A percentile compares a stretch with the other conserved stretches of the same genome.
phyloP scores from a whole-genome alignment of 2,329 filamentous ascomycete genomes.

The Paecilomyces dactylethromorphus region DNA sequence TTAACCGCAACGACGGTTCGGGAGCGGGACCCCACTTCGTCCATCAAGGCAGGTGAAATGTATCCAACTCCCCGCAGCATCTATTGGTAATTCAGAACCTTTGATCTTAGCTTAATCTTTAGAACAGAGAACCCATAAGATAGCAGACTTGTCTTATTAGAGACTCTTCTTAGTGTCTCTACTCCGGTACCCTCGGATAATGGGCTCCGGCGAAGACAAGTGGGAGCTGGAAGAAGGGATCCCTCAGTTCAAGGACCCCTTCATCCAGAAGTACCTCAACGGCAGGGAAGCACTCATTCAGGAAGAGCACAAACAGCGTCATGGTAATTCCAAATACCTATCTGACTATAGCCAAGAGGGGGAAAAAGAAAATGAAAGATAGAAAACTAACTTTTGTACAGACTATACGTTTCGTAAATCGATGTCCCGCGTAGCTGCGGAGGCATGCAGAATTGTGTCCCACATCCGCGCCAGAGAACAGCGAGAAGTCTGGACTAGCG shows the following conservation, averaged over 20 bases:
- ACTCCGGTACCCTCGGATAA: not conserved
- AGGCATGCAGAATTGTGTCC: slow-evolving; percentile 73
- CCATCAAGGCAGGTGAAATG: not conserved
- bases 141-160: not conserved
- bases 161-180: not conserved
- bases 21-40: not conserved
- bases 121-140: not conserved
- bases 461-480: slow-evolving; percentile 74
- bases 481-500: slow-evolving; percentile 66
- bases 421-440: slow-evolving; percentile 70
- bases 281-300: slow-evolving; percentile 69
- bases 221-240: slow-evolving; percentile 38
- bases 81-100: not conserved
- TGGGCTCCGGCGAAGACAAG: slow-evolving; percentile 8
- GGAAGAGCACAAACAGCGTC: slow-evolving; percentile 75
- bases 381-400: slow-evolving; percentile 2
- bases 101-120: not conserved
- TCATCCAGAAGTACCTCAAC: slow-evolving; percentile 73
- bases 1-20: not conserved
- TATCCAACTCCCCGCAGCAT: not conserved
- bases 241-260: slow-evolving; percentile 56
- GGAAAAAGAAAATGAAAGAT: not conserved
- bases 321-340: slow-evolving; percentile 51
- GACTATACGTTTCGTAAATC: slow-evolving; percentile 32
- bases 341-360: not conserved